phyloP scores from a whole-genome alignment of 352 stramenopile genomes.

The Phytophthora citricola region DNA sequence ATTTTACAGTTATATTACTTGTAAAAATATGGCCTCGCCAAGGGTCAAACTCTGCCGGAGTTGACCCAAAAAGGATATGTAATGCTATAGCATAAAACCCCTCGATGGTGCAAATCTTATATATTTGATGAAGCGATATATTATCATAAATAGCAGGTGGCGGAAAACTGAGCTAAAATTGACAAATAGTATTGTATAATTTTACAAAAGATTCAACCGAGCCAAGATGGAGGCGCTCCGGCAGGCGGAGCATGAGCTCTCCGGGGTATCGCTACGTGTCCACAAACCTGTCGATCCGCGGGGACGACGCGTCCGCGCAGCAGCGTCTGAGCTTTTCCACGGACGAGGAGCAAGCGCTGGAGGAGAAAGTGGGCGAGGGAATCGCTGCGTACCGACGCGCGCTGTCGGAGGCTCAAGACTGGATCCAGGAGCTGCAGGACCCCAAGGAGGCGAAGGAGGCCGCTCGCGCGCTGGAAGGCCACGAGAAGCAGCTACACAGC shows the following conservation, averaged over 20 bases:
- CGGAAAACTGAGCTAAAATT: no score
- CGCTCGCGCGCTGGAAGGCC: constrained; percentile 35
- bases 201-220: no score
- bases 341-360: constrained; percentile 67
- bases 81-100: no score
- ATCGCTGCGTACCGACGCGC: constrained; percentile 46
- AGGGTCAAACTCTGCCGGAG: not conserved
- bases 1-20: no score
- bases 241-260: constrained; percentile 53
- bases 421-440: constrained; percentile 47
- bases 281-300: constrained; percentile 37
- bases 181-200: no score
- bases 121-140: no score
- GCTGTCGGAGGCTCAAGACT: constrained; percentile 52
- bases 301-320: constrained; percentile 15
- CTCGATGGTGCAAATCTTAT: no score
- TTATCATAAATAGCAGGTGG: no score
- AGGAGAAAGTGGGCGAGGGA: constrained; percentile 62
- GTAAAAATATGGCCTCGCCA: no score
- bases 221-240: constrained; percentile 48
- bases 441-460: constrained; percentile 32
- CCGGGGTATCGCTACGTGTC: constrained; percentile 49
- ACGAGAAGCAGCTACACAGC: constrained; percentile 43
- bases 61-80: not conserved
- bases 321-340: constrained; percentile 53